phyloP scores from a whole-genome alignment of 73 alveolate genomes.

The Diophrys appendiculata region DNA sequence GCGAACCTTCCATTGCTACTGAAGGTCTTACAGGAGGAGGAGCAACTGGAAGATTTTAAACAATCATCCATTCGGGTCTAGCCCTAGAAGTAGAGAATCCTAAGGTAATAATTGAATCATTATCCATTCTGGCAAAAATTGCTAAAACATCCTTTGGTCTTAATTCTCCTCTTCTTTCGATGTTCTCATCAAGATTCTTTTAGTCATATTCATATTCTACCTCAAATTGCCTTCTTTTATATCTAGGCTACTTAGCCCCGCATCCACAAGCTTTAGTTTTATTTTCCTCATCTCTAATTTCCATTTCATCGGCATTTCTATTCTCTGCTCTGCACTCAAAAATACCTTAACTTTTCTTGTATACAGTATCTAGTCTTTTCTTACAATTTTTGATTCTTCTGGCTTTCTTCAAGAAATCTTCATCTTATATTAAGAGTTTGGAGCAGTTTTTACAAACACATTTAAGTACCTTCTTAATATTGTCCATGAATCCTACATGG shows the following conservation, averaged over 20 bases:
- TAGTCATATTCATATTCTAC: slow-evolving; percentile 45
- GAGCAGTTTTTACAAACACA: slow-evolving; percentile 87
- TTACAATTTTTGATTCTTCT: slow-evolving; percentile 71
- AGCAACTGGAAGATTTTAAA: slow-evolving; percentile 86
- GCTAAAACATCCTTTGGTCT: slow-evolving; percentile 76
- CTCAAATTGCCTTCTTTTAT: slow-evolving; percentile 58
- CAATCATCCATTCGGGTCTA: slow-evolving; percentile 91
- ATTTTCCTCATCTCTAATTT: slow-evolving; percentile 17
- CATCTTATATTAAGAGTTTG: slow-evolving; percentile 63
- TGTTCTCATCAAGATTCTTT: not conserved
- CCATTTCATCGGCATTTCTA: slow-evolving; percentile 33
- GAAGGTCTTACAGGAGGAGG: slow-evolving; percentile 97
- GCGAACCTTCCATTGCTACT: slow-evolving; percentile 70
- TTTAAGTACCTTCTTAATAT: slow-evolving; percentile 76
- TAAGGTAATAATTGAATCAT: slow-evolving; percentile 65
- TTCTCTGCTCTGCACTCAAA: slow-evolving; percentile 60
- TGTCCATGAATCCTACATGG: slow-evolving; percentile 86
- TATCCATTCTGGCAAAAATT: slow-evolving; percentile 65
- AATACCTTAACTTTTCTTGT: slow-evolving; percentile 70
- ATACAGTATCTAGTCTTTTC: slow-evolving; percentile 63
- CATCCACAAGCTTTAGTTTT: slow-evolving; percentile 68
- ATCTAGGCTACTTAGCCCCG: slow-evolving; percentile 77
- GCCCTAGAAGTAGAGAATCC: slow-evolving; percentile 85
- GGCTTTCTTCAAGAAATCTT: slow-evolving; percentile 54
- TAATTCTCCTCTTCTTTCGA: slow-evolving; percentile 44